Evolutionary conservation across 768 basidiomycete genomes (phyloP).

Genomic region (Podaxis mareebaensis): DNA sequence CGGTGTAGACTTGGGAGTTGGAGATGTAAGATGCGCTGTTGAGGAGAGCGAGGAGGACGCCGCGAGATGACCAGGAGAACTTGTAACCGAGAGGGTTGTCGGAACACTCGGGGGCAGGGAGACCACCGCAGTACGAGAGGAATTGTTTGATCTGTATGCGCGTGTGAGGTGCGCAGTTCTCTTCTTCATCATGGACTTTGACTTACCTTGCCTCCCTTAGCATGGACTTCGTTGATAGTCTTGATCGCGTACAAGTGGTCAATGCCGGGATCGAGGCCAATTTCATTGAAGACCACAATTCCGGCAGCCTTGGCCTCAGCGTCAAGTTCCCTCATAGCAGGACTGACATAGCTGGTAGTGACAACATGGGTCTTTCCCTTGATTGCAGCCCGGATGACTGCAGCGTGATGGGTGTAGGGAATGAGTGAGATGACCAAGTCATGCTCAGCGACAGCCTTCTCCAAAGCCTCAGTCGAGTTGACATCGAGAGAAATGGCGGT

Average conservation of each 20-base stretch:
- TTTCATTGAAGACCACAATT: constrained; percentile 95
- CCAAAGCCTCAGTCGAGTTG: constrained; percentile 65
- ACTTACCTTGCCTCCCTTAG: constrained; percentile 86
- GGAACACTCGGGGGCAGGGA: constrained; percentile 88
- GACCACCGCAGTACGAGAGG: constrained; percentile 93
- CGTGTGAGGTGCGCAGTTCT: background rate
- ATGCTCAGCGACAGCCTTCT: constrained; percentile 77
- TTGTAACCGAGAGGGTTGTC: constrained; percentile 98
- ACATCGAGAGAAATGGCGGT: constrained; percentile 85
- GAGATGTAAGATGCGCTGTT: constrained; percentile 85
- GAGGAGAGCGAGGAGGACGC: constrained; percentile 91
- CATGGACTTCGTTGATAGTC: constrained; percentile 92
- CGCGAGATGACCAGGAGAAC: constrained; percentile 98
- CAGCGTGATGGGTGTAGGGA: constrained; percentile 89
- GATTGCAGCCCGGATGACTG: constrained; percentile 91
- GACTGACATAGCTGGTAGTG: constrained; percentile 94
- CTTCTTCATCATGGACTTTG: background rate
- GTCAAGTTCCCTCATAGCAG: constrained; percentile 87
- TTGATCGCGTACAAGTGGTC: constrained; percentile 94
- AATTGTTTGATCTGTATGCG: constrained; percentile 76
- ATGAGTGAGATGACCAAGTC: constrained; percentile 97
- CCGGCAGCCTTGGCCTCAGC: constrained; percentile 81
- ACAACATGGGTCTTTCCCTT: constrained; percentile 89
- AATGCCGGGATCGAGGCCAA: constrained; percentile 95
- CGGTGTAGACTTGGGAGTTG: constrained; percentile 59